A percentile compares a stretch with the other conserved stretches of the same genome.
Evolutionary conservation across 768 basidiomycete genomes (phyloP).

Genomic region (Calocybe gangraenosa): DNA sequence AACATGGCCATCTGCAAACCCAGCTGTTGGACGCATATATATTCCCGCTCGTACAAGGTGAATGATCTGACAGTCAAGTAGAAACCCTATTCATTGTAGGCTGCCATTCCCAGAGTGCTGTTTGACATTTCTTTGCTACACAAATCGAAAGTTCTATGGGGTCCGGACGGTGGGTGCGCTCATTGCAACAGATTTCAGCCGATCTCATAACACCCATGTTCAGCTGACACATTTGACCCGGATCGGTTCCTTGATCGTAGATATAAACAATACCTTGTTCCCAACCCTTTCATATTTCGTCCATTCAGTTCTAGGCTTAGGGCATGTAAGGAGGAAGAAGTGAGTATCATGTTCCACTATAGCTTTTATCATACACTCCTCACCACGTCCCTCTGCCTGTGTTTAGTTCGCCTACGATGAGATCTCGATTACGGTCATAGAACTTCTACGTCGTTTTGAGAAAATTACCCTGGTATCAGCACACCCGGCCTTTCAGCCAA

Average conservation of each 20-base stretch:
- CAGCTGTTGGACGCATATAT: slow-evolving; percentile 8
- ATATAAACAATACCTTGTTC: slow-evolving; percentile 31
- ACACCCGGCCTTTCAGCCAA: no score
- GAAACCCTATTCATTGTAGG: not conserved
- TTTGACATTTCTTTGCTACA: slow-evolving; percentile 15
- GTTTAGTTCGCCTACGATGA: slow-evolving; percentile 58
- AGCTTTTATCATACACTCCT: no score
- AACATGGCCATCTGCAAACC: slow-evolving; percentile 5
- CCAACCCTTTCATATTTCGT: slow-evolving; percentile 35
- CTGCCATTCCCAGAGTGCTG: not conserved
- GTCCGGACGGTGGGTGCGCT: slow-evolving; percentile 30
- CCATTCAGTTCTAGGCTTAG: slow-evolving; percentile 12
- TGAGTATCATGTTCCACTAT: not conserved
- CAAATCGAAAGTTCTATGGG: slow-evolving; percentile 34
- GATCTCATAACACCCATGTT: no score
- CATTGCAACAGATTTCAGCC: no score
- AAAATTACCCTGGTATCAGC: not conserved
- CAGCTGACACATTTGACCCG: slow-evolving; percentile 35
- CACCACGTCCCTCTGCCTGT: no score
- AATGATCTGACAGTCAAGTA: not conserved
- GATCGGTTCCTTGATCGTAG: slow-evolving; percentile 47
- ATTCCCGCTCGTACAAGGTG: slow-evolving; percentile 12
- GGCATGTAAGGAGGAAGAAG: slow-evolving; percentile 4
- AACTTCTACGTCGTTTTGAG: slow-evolving; percentile 28
- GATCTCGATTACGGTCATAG: slow-evolving; percentile 42